These are phyloP conservation scores for Citrullus colocynthis DNA, from an alignment of 306 rosid species.

Conservation along the genomic window DNA sequence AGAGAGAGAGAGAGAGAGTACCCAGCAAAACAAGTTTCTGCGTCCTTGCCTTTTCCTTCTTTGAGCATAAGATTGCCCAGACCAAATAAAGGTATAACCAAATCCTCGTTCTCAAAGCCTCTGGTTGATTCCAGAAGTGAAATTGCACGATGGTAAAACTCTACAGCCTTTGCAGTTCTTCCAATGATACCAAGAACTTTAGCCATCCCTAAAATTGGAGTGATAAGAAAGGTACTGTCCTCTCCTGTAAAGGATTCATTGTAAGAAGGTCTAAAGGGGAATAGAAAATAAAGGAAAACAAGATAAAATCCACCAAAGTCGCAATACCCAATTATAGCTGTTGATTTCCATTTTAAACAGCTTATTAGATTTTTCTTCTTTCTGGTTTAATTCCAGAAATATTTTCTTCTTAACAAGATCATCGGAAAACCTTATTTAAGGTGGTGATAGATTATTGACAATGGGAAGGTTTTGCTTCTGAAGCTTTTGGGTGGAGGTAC, in stretches of 20 bases:
- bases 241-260: constrained; percentile 33
- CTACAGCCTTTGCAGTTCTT: constrained; percentile 53
- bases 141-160: constrained; percentile 41
- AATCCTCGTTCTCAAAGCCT: constrained; percentile 58
- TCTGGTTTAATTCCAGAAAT: not conserved
- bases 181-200: constrained; percentile 50
- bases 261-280: not conserved
- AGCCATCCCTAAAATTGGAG: constrained; percentile 69
- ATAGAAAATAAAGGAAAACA: not conserved
- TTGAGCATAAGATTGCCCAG: constrained; percentile 70
- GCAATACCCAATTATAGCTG: not conserved
- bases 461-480: not conserved
- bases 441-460: not conserved
- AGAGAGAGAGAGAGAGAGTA: constrained; percentile 9
- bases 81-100: constrained; percentile 66
- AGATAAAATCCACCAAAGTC: not conserved
- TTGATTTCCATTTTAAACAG: not conserved
- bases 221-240: constrained; percentile 47
- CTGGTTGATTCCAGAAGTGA: constrained; percentile 54
- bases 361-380: not conserved
- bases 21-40: constrained; percentile 71
- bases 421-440: not conserved
- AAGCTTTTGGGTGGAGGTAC: not conserved
- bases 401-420: too few relatives aligned
- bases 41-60: constrained; percentile 58